These are phyloP conservation scores for Penicillium ochrochloron DNA, from an alignment of 495 filamentous ascomycete genomes.

Conservation along the genomic window DNA sequence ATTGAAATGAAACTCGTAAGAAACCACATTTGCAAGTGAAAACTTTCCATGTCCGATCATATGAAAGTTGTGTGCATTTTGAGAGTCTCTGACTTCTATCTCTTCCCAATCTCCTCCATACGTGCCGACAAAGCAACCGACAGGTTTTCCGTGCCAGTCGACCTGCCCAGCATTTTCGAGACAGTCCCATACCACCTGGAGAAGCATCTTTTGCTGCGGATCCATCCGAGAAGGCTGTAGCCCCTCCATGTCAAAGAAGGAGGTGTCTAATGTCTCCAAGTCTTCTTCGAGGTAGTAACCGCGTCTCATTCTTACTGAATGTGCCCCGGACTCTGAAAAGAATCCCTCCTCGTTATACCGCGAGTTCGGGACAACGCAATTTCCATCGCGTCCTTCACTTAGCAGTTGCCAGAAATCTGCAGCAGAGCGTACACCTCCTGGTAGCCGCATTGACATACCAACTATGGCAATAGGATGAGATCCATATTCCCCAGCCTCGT, in stretches of 20 bases:
- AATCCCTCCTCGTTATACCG: conserved; percentile 39
- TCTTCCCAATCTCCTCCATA: conserved; percentile 16
- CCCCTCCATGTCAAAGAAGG: conserved; percentile 42
- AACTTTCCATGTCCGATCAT: conserved; percentile 1
- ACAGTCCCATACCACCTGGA: conserved; percentile 51
- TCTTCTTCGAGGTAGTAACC: conserved; percentile 53
- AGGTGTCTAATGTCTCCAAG: conserved; percentile 32
- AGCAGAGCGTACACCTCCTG: conserved; percentile 40
- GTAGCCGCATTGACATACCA: conserved; percentile 52
- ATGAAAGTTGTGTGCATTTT: conserved; percentile 2
- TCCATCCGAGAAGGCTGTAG: conserved; percentile 56
- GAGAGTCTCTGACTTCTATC: not conserved
- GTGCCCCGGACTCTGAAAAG: conserved; percentile 13
- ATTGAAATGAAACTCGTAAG: conserved; percentile 6
- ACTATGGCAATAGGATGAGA: conserved; percentile 45
- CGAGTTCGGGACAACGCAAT: conserved; percentile 33
- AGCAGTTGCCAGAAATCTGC: conserved; percentile 48
- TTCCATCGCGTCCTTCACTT: conserved; percentile 39
- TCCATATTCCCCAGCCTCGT: not conserved
- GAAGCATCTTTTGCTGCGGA: conserved; percentile 59
- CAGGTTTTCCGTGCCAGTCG: conserved; percentile 15
- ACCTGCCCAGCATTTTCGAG: conserved; percentile 50
- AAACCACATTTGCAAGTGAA: conserved; percentile 12
- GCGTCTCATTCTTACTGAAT: conserved; percentile 3
- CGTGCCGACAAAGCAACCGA: conserved; percentile 18